Evolutionary conservation across 148 eudicot species (phyloP), one percentile per base, ranked within the genome.

Genomic region (Spergularia bocconei): DNA sequence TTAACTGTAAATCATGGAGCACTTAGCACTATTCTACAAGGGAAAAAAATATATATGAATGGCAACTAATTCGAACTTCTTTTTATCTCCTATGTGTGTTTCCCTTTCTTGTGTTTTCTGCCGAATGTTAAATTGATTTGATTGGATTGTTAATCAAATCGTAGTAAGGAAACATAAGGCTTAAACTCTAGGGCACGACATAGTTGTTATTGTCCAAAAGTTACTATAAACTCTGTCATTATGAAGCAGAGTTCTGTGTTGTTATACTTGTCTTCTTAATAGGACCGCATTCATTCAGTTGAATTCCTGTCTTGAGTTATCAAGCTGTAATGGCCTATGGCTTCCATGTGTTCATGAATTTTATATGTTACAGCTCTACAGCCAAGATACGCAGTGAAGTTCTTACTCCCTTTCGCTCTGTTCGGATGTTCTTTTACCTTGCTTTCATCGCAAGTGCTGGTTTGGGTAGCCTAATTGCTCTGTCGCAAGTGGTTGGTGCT

Each of bases 351-450:
- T 77, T 83, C 79, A 72, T 70, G 71, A 44, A 81, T 79, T 82
- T 81, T 80, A 55, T 84, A 72, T 84, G 86, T 82, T 91, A 75
- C 83, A 91, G 98, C 77, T 94, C 98, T 65, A 71, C 88, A 64
- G 97, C 98, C 79, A 88, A 83, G 91, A 91, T 94, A 78, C 78
- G 98, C 59, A 89, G 98, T 71, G 98, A 94, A 87, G 98, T 94
- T 70, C 97, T 94, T 50, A 62, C 98, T 70, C 98, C 98, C 21
- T 94, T 94, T 75, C 97, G 98, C 55, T 84, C 98, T 2, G 84
- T 94, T 62, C 88, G 98, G 56, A 94, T 94, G 98, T 94, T 94
- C 86, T 94, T 94, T 81, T 94, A 92, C 80, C 86, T 92, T 65
- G 97, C 98, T 71, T 94, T 94, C 80, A 87, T 94, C 21, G 98